Base-by-base conservation (phyloP, 148 eudicot species). In the Cornus florida region DNA sequence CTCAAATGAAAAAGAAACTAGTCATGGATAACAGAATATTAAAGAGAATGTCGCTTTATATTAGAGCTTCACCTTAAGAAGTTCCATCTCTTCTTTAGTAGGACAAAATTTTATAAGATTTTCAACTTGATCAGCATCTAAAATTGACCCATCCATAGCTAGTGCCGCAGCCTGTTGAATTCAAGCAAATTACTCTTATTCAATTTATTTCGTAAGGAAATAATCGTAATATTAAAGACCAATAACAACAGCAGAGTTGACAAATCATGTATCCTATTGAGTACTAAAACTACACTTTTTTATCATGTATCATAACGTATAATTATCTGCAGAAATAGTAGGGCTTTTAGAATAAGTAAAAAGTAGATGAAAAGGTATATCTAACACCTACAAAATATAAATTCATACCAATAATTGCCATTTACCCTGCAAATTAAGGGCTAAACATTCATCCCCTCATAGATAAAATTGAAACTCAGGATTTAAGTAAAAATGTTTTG, bases 91-190 rank as follows among this genome's bases (percentile, higher is more conserved):
- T 80, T 95, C 98, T 88, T 93, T 95, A 33, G 92, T 92, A 66
- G 98, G 98, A 85, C 98, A 95, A 83, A 95, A 95, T 74, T 95
- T 95, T 33, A 95, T 93, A 70, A 95, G 93, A 80, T 95, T 95
- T 82, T 95, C 98, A 72, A 95, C 98, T 87, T 95, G 98, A 88
- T 95, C 98, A 74, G 92, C 98, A 90, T 95, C 98, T 84, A 95
- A 86, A 86, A 93, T 80, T 75, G 98, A 91, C 59, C 89, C 98
- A 78, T 95, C 94, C 90, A 95, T 85, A 53, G 98, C 97, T 68
- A 95, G 88, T 77, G 90, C 94, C 73, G 97, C 97, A 80, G 94
- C 97, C 98, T 95, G 86, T 70, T 32, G 77, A 78, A 80, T 67
- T 76, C 22, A 75, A 72, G 43, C 79, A 77, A 22, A 66, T 23